Percentiles rank a stretch among this genome's conserved stretches.
Conservation (phyloP, 345 rosid genomes). For the Camelina sativa region DNA sequence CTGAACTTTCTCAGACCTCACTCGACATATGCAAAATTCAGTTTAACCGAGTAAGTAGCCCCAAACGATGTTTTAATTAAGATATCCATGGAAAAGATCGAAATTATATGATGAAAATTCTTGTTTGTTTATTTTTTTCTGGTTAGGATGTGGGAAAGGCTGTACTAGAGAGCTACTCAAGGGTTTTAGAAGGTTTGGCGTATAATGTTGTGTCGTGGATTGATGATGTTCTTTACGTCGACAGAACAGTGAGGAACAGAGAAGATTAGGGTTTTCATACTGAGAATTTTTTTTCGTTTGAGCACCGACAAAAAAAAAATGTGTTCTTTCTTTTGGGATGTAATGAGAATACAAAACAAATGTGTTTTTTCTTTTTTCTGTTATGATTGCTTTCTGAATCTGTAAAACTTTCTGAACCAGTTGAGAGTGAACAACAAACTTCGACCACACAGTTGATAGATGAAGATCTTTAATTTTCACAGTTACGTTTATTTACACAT, state of each 20-base stretch:
- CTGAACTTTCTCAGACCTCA: conserved; percentile 89
- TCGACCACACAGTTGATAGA: neutral
- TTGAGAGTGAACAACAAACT: neutral
- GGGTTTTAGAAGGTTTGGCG: conserved; percentile 89
- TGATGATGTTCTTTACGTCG: conserved; percentile 82
- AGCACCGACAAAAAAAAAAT: neutral
- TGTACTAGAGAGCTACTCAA: conserved; percentile 82
- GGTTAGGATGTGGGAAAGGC: conserved; percentile 94
- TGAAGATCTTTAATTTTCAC: neutral
- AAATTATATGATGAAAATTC: neutral
- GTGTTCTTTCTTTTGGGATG: neutral
- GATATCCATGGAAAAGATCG: neutral
- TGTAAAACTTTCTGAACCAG: neutral
- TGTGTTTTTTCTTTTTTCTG: neutral
- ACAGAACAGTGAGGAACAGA: conserved; percentile 58
- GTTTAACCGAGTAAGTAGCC: conserved; percentile 61
- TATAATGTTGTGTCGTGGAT: conserved; percentile 91
- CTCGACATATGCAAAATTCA: conserved; percentile 96
- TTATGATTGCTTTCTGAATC: conserved; percentile 25
- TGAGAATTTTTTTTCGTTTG: neutral
- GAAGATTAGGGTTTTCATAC: conserved; percentile 42
- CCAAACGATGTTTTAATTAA: too few species aligned
- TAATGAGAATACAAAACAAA: conserved; percentile 26
- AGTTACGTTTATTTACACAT: too few species aligned
- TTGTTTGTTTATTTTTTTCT: neutral